Evolutionary conservation across 345 rosid species (phyloP).

Genomic region (Toxicodendron radicans): DNA sequence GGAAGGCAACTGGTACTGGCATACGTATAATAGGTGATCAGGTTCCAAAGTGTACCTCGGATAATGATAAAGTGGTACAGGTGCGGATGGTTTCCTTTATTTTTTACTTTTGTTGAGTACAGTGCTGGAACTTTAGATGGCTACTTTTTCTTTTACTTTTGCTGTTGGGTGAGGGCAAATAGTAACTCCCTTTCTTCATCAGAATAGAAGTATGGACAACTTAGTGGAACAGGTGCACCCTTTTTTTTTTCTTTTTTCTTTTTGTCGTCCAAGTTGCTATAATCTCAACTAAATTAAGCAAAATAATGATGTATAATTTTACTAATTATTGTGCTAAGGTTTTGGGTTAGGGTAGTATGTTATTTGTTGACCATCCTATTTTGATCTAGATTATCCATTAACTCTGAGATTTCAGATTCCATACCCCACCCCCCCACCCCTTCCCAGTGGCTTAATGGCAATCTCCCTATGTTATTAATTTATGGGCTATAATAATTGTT

Average conservation of each 20-base stretch:
- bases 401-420: background rate
- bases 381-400: background rate
- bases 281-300: background rate
- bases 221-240: background rate
- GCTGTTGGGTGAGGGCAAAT: background rate
- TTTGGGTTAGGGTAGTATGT: background rate
- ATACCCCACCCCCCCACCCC: background rate
- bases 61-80: conserved; percentile 85
- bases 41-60: conserved; percentile 63
- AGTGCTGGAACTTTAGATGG: background rate
- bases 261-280: background rate
- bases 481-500: background rate
- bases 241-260: background rate
- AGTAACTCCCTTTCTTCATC: background rate
- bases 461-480: background rate
- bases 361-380: background rate
- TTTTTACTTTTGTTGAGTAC: conserved; percentile 10
- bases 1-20: conserved; percentile 60
- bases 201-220: background rate
- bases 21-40: conserved; percentile 58
- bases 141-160: background rate
- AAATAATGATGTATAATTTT: background rate
- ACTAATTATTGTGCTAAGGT: background rate
- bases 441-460: background rate
- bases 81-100: conserved; percentile 32